These are phyloP conservation scores for Exophiala calicioides DNA, from an alignment of 2,329 filamentous ascomycete genomes.

Conservation along the genomic window DNA sequence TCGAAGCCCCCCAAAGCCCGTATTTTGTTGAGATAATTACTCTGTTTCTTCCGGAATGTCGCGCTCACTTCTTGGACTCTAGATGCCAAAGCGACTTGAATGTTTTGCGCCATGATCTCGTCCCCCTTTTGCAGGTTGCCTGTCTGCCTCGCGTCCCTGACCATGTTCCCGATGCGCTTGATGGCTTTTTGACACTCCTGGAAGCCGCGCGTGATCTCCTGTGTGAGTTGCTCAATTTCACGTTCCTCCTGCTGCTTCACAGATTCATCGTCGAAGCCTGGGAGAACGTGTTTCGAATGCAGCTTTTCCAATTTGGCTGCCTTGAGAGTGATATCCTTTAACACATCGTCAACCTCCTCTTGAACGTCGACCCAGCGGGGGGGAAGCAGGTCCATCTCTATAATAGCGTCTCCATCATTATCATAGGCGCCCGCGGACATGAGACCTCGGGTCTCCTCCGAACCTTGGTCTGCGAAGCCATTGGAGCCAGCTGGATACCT, in stretches of 20 bases:
- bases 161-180: slow-evolving; percentile 82
- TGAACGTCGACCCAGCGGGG: slow-evolving; percentile 95
- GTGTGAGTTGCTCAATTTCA: slow-evolving; percentile 87
- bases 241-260: slow-evolving; percentile 82
- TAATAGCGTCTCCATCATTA: slow-evolving; percentile 89
- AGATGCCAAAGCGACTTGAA: slow-evolving; percentile 86
- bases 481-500: slow-evolving; percentile 63
- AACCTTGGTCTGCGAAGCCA: slow-evolving; percentile 63
- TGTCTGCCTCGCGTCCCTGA: slow-evolving; percentile 73
- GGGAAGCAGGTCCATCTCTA: slow-evolving; percentile 96
- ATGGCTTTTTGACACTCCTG: slow-evolving; percentile 89
- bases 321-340: slow-evolving; percentile 78
- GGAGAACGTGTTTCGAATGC: slow-evolving; percentile 95
- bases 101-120: slow-evolving; percentile 93
- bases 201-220: slow-evolving; percentile 84
- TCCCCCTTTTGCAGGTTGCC: slow-evolving; percentile 75
- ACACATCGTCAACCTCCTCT: slow-evolving; percentile 84
- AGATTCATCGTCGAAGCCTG: slow-evolving; percentile 94
- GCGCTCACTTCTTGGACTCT: slow-evolving; percentile 91
- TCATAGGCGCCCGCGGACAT: slow-evolving; percentile 76
- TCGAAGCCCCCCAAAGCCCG: slow-evolving; percentile 68
- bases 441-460: slow-evolving; percentile 75
- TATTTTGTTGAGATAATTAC: slow-evolving; percentile 88
- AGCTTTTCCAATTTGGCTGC: slow-evolving; percentile 84
- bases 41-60: slow-evolving; percentile 94